These are phyloP conservation scores for Blechomonas ayalai DNA, from an alignment of 208 protist genomes.

Conservation along the genomic window DNA sequence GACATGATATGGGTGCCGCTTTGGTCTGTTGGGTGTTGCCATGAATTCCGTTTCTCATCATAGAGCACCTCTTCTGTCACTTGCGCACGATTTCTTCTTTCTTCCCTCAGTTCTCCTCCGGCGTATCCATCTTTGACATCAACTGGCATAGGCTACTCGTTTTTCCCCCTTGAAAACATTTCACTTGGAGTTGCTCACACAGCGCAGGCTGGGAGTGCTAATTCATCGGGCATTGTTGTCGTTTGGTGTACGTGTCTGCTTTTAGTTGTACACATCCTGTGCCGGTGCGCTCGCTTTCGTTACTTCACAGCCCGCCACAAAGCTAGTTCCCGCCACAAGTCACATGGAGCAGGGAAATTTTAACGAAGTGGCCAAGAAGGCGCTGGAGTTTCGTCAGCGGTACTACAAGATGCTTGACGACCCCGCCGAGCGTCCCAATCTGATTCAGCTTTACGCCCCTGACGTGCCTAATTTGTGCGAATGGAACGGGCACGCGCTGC, in stretches of 20 bases:
- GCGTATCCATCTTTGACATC: no score
- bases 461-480: slow-evolving; percentile 70
- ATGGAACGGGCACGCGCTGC: slow-evolving; percentile 81
- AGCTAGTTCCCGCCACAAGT: no score
- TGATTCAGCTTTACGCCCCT: slow-evolving; percentile 61
- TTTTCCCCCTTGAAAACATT: no score
- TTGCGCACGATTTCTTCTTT: no score
- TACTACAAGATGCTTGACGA: slow-evolving; percentile 83
- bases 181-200: no score
- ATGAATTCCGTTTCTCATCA: slow-evolving; percentile 1
- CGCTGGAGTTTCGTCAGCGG: slow-evolving; percentile 61
- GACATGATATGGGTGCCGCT: no score
- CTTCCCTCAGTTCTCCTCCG: background rate
- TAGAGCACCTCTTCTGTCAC: no score
- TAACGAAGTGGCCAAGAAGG: slow-evolving; percentile 76
- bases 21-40: slow-evolving; percentile 1
- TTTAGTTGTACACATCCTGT: no score
- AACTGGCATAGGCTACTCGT: no score
- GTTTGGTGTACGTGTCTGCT: no score
- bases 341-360: slow-evolving; percentile 68
- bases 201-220: no score
- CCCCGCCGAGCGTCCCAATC: slow-evolving; percentile 29
- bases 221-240: no score
- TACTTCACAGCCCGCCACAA: background rate
- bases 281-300: background rate